Base-by-base conservation (phyloP, 2,329 filamentous ascomycete species). In the Claviceps fusiformis region DNA sequence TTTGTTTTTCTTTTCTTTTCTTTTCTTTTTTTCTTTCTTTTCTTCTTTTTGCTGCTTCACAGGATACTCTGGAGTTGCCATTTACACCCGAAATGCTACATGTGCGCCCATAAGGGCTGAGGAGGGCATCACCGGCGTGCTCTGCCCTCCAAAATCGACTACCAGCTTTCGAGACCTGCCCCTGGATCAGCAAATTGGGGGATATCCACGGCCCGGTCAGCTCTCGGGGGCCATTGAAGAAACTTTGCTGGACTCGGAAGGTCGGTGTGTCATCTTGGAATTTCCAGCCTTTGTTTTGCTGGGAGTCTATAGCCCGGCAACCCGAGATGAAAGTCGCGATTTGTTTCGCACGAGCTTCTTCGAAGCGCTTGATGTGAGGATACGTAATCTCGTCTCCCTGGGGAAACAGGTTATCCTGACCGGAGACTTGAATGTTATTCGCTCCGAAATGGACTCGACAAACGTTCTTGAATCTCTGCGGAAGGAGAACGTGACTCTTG, bases 51-150 rank as follows among this genome's bases (percentile, higher is more conserved):
- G 10, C 24, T 5, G 31, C 13, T 37, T 5, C n/a, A 1, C 54
- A 95, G 90, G 93, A 29, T 98, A 97, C 67, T 95, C 92, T 31
- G 93, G 93, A 2, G 92, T 98, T 2, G 93, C 86, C 3, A 89
- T 98, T 41, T 98, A 96, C 71, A 96, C 91, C 1, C 82, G 89
- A n/a, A 93, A 87, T 65, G 79, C 86, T 4, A 85, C 81, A 41
- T 97, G 93, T 68, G 81, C 84, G 3, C 93, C 93, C 0, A 87
- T 96, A 31, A 82, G 86, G 57, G 92, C 91, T 3, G 93, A 98
- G 71, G 92, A 97, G 73, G 93, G 93, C n/a, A 77, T 98, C 54
- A 86, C 89, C 0, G 93, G 93, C 17, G 74, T 89, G 5, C 78
- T 96, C 15, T 84, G 80, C 48, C 81, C 85, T 6, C 87, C 89